Conservation (phyloP, 2,329 filamentous ascomycete species). For the Fusarium ramigenum region DNA sequence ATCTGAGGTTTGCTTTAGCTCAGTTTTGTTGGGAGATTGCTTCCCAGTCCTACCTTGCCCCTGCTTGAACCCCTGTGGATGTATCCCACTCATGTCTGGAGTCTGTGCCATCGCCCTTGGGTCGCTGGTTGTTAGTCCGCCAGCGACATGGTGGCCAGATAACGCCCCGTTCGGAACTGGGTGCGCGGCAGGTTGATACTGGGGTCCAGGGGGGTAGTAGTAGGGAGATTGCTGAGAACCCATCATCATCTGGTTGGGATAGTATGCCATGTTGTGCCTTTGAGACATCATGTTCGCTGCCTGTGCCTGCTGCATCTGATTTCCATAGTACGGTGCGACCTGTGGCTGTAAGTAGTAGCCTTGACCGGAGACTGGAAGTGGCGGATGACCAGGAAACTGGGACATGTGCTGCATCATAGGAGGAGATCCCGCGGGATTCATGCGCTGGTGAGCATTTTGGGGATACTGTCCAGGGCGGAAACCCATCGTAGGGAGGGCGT, state of each 20-base stretch:
- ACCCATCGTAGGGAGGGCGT: conserved; percentile 53
- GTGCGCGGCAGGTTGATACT: conserved; percentile 49
- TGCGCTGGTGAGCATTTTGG: conserved; percentile 48
- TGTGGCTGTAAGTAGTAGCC: conserved; percentile 60
- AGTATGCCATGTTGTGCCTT: conserved; percentile 55
- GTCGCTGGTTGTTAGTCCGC: conserved; percentile 38
- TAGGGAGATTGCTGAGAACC: conserved; percentile 53
- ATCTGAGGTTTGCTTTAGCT: conserved; percentile 34
- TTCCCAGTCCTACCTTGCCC: conserved; percentile 38
- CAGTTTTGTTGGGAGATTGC: conserved; percentile 13
- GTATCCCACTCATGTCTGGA: conserved; percentile 9
- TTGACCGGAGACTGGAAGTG: conserved; percentile 52
- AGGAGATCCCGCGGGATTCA: conserved; percentile 48
- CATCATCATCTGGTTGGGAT: conserved; percentile 55
- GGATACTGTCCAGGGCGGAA: conserved; percentile 53
- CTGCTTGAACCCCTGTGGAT: conserved; percentile 24
- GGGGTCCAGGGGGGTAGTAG: conserved; percentile 55
- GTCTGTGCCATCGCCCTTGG: conserved; percentile 35
- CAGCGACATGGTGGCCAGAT: conserved; percentile 49
- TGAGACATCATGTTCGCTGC: conserved; percentile 47
- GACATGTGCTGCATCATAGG: conserved; percentile 52
- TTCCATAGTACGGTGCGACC: conserved; percentile 56
- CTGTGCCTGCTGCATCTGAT: conserved; percentile 52
- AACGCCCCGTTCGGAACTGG: conserved; percentile 47
- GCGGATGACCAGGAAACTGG: conserved; percentile 52